A percentile compares a stretch with the other conserved stretches of the same genome.
phyloP scores from a whole-genome alignment of 768 basidiomycete species.

The Leccinum disarticulatum region DNA sequence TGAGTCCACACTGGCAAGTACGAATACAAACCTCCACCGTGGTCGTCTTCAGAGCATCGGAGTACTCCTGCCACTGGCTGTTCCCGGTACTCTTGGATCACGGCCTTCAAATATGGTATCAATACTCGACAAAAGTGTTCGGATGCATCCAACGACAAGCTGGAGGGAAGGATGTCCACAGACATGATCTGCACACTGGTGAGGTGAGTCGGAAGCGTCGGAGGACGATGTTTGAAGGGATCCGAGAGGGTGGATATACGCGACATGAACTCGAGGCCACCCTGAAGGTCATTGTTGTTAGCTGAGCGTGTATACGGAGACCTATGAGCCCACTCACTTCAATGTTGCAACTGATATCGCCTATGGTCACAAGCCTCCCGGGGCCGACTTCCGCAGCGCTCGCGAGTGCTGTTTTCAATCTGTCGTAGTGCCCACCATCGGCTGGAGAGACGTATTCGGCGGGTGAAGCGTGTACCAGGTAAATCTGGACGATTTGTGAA shows the following conservation, averaged over 20 bases:
- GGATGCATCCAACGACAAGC: conserved; percentile 81
- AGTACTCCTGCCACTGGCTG: conserved; percentile 25
- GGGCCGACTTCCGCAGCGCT: too few species aligned
- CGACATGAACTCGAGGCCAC: conserved; percentile 49
- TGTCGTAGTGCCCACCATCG: conserved; percentile 48
- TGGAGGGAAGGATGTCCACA: too few species aligned
- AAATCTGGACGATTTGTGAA: conserved; percentile 50
- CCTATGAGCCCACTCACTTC: conserved; percentile 41
- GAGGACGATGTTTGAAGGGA: too few species aligned
- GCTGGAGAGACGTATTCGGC: conserved; percentile 56
- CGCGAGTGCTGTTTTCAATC: too few species aligned
- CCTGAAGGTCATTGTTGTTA: conserved; percentile 39
- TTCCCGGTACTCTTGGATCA: conserved; percentile 46
- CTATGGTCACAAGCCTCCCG: too few species aligned
- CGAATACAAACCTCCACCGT: conserved; percentile 36
- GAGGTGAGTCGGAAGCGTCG: too few species aligned
- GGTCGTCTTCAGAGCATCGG: conserved; percentile 56
- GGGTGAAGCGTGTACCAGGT: conserved; percentile 70
- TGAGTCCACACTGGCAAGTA: too few species aligned
- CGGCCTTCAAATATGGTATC: conserved; percentile 61
- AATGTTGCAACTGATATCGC: conserved; percentile 81
- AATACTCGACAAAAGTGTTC: conserved; percentile 68
- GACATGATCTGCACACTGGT: too few species aligned
- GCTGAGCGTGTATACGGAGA: neutral
- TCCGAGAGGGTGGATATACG: conserved; percentile 35